Base-by-base conservation (phyloP, 768 basidiomycete genomes). In the Suillus decipiens region DNA sequence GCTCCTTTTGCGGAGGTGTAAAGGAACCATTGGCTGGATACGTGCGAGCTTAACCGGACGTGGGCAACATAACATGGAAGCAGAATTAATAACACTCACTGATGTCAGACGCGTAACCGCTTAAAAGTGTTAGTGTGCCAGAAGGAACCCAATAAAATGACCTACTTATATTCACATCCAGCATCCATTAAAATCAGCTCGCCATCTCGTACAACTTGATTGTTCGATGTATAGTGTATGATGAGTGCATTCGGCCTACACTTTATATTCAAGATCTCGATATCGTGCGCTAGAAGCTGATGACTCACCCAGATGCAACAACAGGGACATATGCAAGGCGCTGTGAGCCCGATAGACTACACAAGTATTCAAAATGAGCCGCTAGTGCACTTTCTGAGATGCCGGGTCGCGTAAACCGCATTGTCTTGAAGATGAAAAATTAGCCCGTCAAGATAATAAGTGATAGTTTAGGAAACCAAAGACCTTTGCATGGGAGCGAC, bases 261-360 rank as follows among this genome's bases (percentile, higher is more conserved):
- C 42, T 33, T 5, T 31, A 56, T 1, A n/a, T 34, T 61, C 28
- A 54, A 57, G 8, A 28, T n/a, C 28, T 33, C 34, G 15, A 22
- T 59, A 3, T 17, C 1, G 8, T 58, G 9, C 51, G 59, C 19
- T 39, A 15, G 5, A 43, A 66, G 42, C 45, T 41, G 19, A 31
- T 63, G 9, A 68, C 83, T 65, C 75, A 92, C 92, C 97, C 97
- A 1, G 94, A 95, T 6, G 94, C 96, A 39, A 98, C 93, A 6
- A 99, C 97, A 14, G 97, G 97, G 1, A 99, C 96, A 72, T 99
- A 99, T n/a, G 97, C 96, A 55, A 88, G 85, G 45, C 96, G 84
- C 70, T 94, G 89, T 14, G 93, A 83, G 24, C 97, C 97, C 17
- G 79, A 79, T 48, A 93, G 79, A 4, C 86, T 83, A 70, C 95